Conservation (phyloP, 2,329 filamentous ascomycete genomes). For the Talaromyces sp. region DNA sequence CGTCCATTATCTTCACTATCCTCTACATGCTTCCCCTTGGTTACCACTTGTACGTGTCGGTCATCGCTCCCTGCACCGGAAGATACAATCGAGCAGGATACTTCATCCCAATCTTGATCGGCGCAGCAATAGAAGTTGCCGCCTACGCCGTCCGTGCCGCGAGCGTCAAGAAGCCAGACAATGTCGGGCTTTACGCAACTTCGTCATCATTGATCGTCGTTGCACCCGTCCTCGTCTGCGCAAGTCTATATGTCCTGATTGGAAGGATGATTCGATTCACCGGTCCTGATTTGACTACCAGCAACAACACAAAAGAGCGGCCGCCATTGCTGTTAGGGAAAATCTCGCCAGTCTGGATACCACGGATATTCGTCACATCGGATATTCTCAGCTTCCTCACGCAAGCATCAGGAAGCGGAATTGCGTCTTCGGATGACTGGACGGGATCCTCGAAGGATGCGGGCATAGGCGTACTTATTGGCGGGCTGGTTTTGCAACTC, state of each 20-base stretch:
- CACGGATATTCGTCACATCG: slow-evolving; percentile 28
- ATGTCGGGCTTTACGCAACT: slow-evolving; percentile 38
- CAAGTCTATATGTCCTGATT: slow-evolving; percentile 31
- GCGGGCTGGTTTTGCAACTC: slow-evolving; percentile 28
- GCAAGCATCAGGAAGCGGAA: slow-evolving; percentile 22
- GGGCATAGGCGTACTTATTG: slow-evolving; percentile 21
- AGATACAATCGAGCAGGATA: neutral
- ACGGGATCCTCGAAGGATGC: slow-evolving; percentile 20
- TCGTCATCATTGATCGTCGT: slow-evolving; percentile 40
- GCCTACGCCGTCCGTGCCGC: slow-evolving; percentile 40
- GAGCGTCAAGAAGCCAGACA: slow-evolving; percentile 31
- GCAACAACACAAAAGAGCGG: no score
- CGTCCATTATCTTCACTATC: slow-evolving; percentile 40
- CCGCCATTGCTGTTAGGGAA: slow-evolving; percentile 17
- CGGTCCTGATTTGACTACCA: no score
- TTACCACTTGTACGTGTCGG: slow-evolving; percentile 23
- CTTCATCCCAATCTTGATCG: slow-evolving; percentile 24
- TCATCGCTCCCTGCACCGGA: slow-evolving; percentile 22
- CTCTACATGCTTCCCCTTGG: slow-evolving; percentile 39
- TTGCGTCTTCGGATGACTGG: slow-evolving; percentile 17
- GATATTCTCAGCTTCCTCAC: slow-evolving; percentile 31
- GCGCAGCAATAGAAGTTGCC: slow-evolving; percentile 31
- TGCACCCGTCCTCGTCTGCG: slow-evolving; percentile 19
- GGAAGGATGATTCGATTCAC: slow-evolving; percentile 29
- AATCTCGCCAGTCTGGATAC: slow-evolving; percentile 21